phyloP scores from a whole-genome alignment of 345 rosid species.

The Aurinia saxatilis region DNA sequence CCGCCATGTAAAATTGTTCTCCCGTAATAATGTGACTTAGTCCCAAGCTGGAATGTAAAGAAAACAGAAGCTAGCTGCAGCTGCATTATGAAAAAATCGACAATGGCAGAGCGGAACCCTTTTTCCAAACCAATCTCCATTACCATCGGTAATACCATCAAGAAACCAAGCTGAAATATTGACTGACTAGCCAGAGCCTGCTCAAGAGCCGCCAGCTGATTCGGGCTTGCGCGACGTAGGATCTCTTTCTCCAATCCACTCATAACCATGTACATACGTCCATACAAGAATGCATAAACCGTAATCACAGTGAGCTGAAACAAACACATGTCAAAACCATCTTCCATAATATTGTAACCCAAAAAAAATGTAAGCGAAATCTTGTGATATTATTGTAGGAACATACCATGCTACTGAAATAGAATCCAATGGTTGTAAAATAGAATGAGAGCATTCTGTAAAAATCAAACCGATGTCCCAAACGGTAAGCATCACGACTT shows the following conservation, averaged over 20 bases:
- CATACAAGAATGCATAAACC: conserved; percentile 84
- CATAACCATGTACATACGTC: conserved; percentile 90
- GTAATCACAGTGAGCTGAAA: conserved; percentile 79
- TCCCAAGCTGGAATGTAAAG: conserved; percentile 97
- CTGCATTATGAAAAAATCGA: conserved; percentile 86
- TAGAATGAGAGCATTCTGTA: conserved; percentile 95
- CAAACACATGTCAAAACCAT: conserved; percentile 14
- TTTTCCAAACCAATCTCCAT: conserved; percentile 93
- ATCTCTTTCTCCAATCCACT: conserved; percentile 77
- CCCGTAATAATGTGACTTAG: conserved; percentile 82
- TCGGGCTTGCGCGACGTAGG: conserved; percentile 39
- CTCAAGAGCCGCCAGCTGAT: conserved; percentile 65
- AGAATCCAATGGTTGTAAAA: conserved; percentile 93
- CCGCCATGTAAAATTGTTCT: conserved; percentile 92
- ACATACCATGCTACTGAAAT: conserved; percentile 89
- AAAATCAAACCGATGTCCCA: conserved; percentile 86
- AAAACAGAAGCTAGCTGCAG: conserved; percentile 90
- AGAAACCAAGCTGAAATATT: conserved; percentile 74
- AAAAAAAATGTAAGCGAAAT: not conserved
- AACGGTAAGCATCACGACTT: conserved; percentile 90
- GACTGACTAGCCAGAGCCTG: conserved; percentile 81
- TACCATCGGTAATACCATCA: conserved; percentile 81
- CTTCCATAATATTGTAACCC: not conserved
- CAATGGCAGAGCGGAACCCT: conserved; percentile 84
- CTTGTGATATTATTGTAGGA: not conserved